Evolutionary conservation across 331 rosid genomes (phyloP).

Genomic region (Pyracantha coccinea): DNA sequence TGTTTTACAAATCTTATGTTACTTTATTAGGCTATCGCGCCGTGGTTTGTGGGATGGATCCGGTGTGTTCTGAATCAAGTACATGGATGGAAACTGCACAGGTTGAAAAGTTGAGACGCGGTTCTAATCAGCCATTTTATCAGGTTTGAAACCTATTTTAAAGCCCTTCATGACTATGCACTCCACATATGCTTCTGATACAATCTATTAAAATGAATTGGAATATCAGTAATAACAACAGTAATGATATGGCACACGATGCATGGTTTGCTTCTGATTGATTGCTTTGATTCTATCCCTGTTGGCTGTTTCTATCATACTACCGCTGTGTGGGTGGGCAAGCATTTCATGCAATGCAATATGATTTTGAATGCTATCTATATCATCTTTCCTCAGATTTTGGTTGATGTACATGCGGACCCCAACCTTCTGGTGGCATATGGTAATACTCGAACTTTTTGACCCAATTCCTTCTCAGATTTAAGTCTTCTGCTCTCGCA

Average conservation of each 20-base stretch:
- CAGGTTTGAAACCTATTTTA: constrained; percentile 39
- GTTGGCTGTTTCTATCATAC: background rate
- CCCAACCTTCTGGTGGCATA: constrained; percentile 84
- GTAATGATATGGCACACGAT: background rate
- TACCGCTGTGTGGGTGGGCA: background rate
- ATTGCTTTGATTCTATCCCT: background rate
- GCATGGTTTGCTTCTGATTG: background rate
- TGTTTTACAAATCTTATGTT: background rate
- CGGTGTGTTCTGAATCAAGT: constrained; percentile 78
- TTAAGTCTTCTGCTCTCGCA: background rate
- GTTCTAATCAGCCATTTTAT: constrained; percentile 82
- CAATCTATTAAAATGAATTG: background rate
- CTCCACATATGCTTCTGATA: background rate
- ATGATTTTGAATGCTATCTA: background rate
- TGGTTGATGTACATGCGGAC: constrained; percentile 74
- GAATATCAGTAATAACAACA: background rate
- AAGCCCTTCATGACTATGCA: background rate
- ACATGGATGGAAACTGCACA: constrained; percentile 93
- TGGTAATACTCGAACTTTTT: constrained; percentile 39
- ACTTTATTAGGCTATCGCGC: constrained; percentile 62
- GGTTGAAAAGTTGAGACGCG: constrained; percentile 62
- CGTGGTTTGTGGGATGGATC: constrained; percentile 95
- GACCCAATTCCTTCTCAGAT: background rate
- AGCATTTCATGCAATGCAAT: background rate
- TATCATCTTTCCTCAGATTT: constrained; percentile 42